Evolutionary conservation across 805 yeast genomes (phyloP), one percentile per base, ranked within the genome.

Genomic region (Clavispora asparagi): DNA sequence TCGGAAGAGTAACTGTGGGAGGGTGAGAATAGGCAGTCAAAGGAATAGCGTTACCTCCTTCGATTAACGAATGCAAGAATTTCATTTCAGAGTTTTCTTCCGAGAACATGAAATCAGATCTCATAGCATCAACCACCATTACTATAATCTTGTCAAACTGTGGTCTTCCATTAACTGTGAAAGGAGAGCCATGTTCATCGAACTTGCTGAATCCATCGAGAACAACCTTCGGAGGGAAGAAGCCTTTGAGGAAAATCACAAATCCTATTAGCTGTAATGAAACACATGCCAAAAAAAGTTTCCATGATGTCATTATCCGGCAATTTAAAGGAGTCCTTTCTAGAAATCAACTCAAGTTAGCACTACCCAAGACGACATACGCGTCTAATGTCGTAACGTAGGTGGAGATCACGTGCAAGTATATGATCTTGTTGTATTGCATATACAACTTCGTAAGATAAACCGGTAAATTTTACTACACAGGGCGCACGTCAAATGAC

Each of bases 1-100:
- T 76, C 0, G 99, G 99, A 33, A 94, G 70, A 0, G 99, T 94
- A 9, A 94, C 99, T 0, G 99, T 94, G 3, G 99, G 99, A 1
- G 99, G 98, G 52, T 87, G 86, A 1, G 97, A 84, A 61, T 74
- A 87, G 0, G 96, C 96, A 0, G 99, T 94, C 63, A 81, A 91
- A 0, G 97, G 97, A 42, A 91, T 58, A 0, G 94, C 98, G 31
- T 73, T 56, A 10, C 95, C 95, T 0, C 71, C 54, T 43, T 78
- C 74, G 8, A 92, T 68, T 47, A 91, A 65, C 1, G 65, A 51
- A 53, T 92, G 98, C 0, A 86, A 76, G 57, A 78, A 80, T 0
- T 58, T 37, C 86, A 94, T 87, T 8, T 77, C 59, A 0, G 97
- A 88, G 14, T 54, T 46, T 2, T 67, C 57, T 12, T 77, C 68